Base-by-base conservation (phyloP, 768 basidiomycete species). In the Hydnomerulius pinastri region DNA sequence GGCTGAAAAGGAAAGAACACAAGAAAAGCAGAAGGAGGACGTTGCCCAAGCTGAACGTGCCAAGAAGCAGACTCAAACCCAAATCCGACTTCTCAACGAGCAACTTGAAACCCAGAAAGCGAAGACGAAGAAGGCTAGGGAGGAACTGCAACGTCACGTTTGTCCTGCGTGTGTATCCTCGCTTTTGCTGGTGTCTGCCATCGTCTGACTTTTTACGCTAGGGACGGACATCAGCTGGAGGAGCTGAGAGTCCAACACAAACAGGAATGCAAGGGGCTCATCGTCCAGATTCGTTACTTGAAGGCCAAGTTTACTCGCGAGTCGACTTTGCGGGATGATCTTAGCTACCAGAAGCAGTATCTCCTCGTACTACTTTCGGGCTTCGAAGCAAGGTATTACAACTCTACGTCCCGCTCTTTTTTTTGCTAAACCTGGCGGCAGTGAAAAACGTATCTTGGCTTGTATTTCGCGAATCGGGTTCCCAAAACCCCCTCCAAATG, bases 261-360 rank as follows among this genome's bases (percentile, higher is more conserved):
- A 55, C 81, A 83, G 54, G 93, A 98, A 64, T 88, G 89, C 73
- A 94, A 93, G 63, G 92, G 92, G 8, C 74, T 98, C 17, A 84
- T 98, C 42, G 82, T 91, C 7, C 92, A 97, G 67, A 92, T 97
- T 51, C 80, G 78, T 35, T 98, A 97, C 69, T 77, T 98, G 58
- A 96, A 98, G 67, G 87, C 89, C 47, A 92, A 92, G 64, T 95
- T 86, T 68, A 87, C 82, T 3, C 80, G 96, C 21, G 97, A 99
- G 71, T 81, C 85, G 9, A 76, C 77, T 1, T 81, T 97, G 75
- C 81, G 96, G 28, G 76, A 75, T 51, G 85, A 85, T 58, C 75
- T 98, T 38, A 75, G 78, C 13, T 85, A 92, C 61, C 97, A 98
- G 73, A 99, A 99, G 65, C 74, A 79, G 40, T 98, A 98, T 65